Base-by-base conservation (phyloP, 306 rosid genomes). In the Astragalus glycyphyllos region DNA sequence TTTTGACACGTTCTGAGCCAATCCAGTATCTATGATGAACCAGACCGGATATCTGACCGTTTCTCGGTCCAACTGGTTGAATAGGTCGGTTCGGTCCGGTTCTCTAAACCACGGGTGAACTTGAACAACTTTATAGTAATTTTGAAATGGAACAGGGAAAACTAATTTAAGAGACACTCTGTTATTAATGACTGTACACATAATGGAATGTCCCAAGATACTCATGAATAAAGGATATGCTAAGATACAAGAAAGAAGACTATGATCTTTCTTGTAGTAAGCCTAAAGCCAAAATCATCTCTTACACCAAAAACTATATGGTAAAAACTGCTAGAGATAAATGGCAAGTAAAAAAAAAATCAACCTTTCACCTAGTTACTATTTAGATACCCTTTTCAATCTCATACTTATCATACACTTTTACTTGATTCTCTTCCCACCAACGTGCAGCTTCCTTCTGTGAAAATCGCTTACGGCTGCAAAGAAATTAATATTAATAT, bases 361-460 rank as follows among this genome's bases (percentile, higher is more conserved):
- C 74, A 62, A 45, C 82, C 76, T 81, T 71, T 77, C 79, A 79
- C 71, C 62, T 71, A 79, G 35, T 86, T 77, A 44, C 73, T 75
- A 82, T 84, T 71, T 15, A 47, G 63, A 71, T 86, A 91, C 66
- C 89, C 97, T 34, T 85, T 34, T 85, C 92, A 60, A 91, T 72
- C 32, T 73, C 85, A 75, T 85, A 91, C 77, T 86, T 88, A 41
- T 61, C 83, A 74, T 80, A 84, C 55, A 89, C 90, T 54, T 31
- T 73, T 16, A 20, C 75, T 83, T 92, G 89, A 81, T 92, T 92
- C 83, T 75, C 86, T 77, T 86, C 97, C 97, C 96, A 92, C 97
- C 97, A 92, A n/a, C 16, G 61, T 71, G 77, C 90, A 0, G 96
- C 97, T 74, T 89, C 94, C 77, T 71, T 84, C 73, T 86, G 87